phyloP scores from a whole-genome alignment of 148 eudicot genomes.

The Cornus controversa region DNA sequence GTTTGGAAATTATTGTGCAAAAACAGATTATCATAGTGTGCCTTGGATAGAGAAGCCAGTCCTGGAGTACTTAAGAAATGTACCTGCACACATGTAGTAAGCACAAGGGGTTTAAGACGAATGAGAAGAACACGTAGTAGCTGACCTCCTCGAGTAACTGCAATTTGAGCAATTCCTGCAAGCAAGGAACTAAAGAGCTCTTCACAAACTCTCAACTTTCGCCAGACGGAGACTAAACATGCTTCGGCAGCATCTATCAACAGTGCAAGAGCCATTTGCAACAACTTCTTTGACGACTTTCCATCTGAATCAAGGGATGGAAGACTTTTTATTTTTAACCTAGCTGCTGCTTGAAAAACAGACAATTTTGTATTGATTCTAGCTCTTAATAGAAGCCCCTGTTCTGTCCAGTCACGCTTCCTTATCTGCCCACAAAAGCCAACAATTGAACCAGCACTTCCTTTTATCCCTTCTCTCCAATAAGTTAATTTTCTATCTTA shows the following conservation, averaged over 20 bases:
- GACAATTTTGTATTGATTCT: constrained; percentile 76
- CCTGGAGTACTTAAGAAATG: not conserved
- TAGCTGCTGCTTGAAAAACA: constrained; percentile 68
- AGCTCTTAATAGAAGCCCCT: constrained; percentile 69
- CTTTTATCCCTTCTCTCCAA: not conserved
- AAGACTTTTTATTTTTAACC: constrained; percentile 59
- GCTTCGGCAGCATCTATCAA: constrained; percentile 89
- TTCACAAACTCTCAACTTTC: constrained; percentile 80
- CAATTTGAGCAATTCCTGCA: constrained; percentile 75
- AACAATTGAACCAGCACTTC: constrained; percentile 14
- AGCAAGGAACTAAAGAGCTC: constrained; percentile 87
- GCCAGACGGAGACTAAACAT: constrained; percentile 83
- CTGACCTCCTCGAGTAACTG: constrained; percentile 84
- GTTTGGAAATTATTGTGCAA: constrained; percentile 31
- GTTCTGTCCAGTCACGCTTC: constrained; percentile 92
- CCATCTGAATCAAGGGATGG: constrained; percentile 66
- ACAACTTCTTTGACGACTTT: constrained; percentile 69
- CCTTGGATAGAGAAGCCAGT: constrained; percentile 7
- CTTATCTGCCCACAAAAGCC: constrained; percentile 60
- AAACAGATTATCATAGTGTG: constrained; percentile 12
- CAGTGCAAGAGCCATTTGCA: constrained; percentile 69
- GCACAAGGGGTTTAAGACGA: constrained; percentile 87
- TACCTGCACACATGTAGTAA: constrained; percentile 84
- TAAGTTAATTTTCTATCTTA: not conserved
- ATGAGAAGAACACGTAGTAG: constrained; percentile 80